phyloP scores from a whole-genome alignment of 2,329 filamentous ascomycete species.

The Beauveria rudraprayagi region DNA sequence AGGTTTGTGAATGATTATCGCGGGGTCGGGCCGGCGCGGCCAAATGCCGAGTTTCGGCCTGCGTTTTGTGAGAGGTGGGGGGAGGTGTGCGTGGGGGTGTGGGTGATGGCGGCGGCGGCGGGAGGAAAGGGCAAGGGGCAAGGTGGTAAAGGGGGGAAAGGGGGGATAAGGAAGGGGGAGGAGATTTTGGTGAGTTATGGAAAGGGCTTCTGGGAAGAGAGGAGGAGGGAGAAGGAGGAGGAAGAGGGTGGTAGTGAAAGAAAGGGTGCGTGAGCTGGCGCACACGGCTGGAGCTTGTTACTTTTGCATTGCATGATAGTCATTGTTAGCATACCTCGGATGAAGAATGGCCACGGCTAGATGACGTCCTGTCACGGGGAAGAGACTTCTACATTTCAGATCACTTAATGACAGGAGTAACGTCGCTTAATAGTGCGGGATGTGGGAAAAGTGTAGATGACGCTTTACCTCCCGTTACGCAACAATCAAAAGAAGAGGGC shows the following conservation, averaged over 20 bases:
- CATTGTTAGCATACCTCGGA: not conserved
- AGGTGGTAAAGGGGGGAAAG: constrained; percentile 14
- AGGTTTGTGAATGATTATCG: constrained; percentile 61
- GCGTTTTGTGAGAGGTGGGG: constrained; percentile 46
- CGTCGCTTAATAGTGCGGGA: not conserved
- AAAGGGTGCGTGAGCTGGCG: no score
- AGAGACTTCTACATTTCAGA: no score
- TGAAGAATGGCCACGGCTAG: not conserved
- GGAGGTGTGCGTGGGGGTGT: constrained; percentile 50
- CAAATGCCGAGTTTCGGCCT: constrained; percentile 52
- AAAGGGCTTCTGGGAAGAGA: constrained; percentile 56
- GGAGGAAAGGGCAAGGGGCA: constrained; percentile 18
- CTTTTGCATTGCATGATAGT: not conserved
- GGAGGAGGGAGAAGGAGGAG: constrained; percentile 22
- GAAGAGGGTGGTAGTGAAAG: no score
- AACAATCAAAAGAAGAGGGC: no score
- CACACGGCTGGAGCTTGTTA: not conserved
- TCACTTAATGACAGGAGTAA: not conserved
- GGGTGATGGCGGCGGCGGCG: constrained; percentile 28
- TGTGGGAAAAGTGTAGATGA: no score
- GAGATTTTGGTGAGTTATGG: constrained; percentile 61
- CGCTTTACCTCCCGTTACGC: no score
- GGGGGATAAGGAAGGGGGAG: constrained; percentile 47
- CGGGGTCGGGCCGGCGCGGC: constrained; percentile 40
- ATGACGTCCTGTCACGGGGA: no score